A percentile compares a stretch with the other conserved stretches of the same genome.
Conservation (phyloP, 345 rosid genomes). For the Nasturtium officinale region DNA sequence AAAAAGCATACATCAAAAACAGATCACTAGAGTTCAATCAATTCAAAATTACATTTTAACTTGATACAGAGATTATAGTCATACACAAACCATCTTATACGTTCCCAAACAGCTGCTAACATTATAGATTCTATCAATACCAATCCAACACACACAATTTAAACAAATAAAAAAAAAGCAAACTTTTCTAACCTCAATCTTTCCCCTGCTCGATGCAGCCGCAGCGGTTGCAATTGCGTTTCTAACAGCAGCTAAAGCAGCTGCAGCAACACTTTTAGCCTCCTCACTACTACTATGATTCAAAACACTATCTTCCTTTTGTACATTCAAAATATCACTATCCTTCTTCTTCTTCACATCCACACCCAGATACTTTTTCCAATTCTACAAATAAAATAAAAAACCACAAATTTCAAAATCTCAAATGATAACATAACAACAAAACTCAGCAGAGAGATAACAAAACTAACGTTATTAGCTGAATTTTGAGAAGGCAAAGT, state of each 20-base stretch:
- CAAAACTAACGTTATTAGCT: conserved; percentile 44
- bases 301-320: conserved; percentile 34
- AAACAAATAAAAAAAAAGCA: not conserved
- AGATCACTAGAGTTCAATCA: not conserved
- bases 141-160: not conserved
- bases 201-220: conserved; percentile 63
- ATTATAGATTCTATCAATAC: not conserved
- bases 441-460: not conserved
- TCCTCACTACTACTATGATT: conserved; percentile 54
- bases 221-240: conserved; percentile 76
- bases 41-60: not conserved
- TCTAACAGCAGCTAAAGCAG: conserved; percentile 86
- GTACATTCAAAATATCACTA: conserved; percentile 12
- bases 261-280: conserved; percentile 74
- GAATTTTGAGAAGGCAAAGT: conserved; percentile 31
- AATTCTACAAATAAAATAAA: conserved; percentile 15
- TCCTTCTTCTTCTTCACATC: conserved; percentile 29
- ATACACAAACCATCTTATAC: not conserved
- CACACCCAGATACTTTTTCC: conserved; percentile 37
- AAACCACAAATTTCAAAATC: not conserved
- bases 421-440: not conserved
- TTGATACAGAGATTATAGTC: not conserved
- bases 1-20: not conserved
- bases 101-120: not conserved
- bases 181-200: conserved; percentile 66